Evolutionary conservation across 1,284 basidiomycete species (phyloP).

Genomic region (Phellopilus nigrolimitatus): DNA sequence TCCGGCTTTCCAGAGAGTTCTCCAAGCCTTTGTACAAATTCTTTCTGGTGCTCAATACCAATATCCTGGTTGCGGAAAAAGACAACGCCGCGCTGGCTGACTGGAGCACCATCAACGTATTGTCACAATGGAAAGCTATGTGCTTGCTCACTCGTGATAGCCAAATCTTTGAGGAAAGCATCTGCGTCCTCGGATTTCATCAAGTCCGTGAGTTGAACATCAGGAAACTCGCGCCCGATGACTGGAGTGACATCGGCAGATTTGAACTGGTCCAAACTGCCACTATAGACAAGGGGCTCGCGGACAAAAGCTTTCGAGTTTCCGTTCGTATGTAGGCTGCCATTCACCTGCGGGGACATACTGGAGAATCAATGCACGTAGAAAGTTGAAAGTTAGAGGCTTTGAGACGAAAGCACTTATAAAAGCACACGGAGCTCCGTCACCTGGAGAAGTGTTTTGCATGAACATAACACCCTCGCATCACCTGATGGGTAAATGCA

Average conservation of each 20-base stretch:
- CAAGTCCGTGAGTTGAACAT: conserved; percentile 18
- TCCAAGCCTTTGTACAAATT: conserved; percentile 35
- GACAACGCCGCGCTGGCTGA: conserved; percentile 44
- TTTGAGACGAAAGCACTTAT: neutral
- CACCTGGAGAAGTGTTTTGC: conserved; percentile 2
- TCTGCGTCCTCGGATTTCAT: conserved; percentile 14
- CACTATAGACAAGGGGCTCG: conserved; percentile 16
- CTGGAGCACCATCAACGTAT: conserved; percentile 19
- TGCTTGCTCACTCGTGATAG: conserved; percentile 11
- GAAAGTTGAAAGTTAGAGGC: neutral
- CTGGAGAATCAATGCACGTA: neutral
- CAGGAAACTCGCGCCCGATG: conserved; percentile 19
- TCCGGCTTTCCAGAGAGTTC: conserved; percentile 36
- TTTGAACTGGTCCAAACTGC: conserved; percentile 18
- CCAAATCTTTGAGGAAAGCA: conserved; percentile 18
- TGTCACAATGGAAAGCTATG: neutral
- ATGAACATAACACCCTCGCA: neutral
- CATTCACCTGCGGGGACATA: neutral
- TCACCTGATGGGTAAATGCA: neutral
- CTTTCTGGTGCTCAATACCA: conserved; percentile 34
- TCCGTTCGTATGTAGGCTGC: conserved; percentile 3
- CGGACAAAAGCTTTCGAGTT: neutral
- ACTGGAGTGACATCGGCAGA: conserved; percentile 18
- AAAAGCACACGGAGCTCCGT: neutral
- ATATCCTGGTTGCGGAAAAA: conserved; percentile 40